These are phyloP conservation scores for Neofusicoccum kwambonambiense DNA, from an alignment of 2,329 filamentous ascomycete genomes.

Conservation along the genomic window DNA sequence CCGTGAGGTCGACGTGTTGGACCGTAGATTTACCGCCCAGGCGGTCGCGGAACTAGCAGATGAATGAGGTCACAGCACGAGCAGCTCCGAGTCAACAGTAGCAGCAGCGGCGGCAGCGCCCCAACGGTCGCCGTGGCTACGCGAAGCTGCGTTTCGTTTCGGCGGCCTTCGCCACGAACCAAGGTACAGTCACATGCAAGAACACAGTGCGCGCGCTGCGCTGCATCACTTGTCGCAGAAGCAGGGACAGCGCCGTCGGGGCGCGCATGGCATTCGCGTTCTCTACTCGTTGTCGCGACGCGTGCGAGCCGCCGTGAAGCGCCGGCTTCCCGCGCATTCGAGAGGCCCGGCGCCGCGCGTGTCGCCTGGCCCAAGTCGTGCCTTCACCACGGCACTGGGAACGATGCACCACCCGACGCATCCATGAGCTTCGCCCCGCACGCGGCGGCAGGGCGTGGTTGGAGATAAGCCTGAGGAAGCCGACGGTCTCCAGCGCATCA, in stretches of 20 bases:
- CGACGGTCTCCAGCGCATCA: background rate
- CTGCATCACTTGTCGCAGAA: background rate
- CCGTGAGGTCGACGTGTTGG: constrained; percentile 19
- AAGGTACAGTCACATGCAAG: background rate
- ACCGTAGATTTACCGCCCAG: background rate
- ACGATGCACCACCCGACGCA: background rate
- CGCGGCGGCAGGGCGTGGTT: background rate
- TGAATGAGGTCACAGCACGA: constrained; percentile 12
- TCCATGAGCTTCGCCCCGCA: background rate
- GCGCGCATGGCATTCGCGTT: constrained; percentile 3
- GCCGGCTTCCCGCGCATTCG: background rate
- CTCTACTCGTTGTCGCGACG: background rate
- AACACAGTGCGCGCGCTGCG: background rate
- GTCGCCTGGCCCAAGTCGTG: background rate
- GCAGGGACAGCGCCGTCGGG: background rate
- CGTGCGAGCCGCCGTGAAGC: background rate
- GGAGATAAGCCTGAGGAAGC: background rate
- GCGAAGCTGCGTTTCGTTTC: background rate
- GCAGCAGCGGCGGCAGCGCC: background rate
- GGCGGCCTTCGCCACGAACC: background rate
- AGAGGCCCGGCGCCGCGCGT: background rate
- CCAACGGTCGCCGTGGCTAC: background rate
- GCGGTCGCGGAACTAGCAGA: constrained; percentile 1
- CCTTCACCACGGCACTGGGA: background rate
- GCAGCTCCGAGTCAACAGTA: background rate